Evolutionary conservation across 148 eudicot species (phyloP).

Genomic region (Chenopodium berlandieri): DNA sequence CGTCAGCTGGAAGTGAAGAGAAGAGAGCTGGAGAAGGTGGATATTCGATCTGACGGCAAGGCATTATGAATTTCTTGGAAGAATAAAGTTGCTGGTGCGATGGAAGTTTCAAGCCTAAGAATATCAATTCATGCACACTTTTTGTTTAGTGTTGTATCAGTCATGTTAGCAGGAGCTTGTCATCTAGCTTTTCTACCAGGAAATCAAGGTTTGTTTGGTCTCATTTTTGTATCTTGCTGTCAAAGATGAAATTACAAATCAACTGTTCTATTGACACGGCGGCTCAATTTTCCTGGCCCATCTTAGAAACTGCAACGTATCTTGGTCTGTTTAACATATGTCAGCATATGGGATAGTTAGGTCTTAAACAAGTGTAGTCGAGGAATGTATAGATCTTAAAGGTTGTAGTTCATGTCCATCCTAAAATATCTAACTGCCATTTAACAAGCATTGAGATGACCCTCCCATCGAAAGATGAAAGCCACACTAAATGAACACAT

Average conservation of each 20-base stretch:
- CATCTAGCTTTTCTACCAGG: not conserved
- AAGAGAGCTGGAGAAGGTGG: too few relatives aligned
- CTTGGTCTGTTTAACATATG: not conserved
- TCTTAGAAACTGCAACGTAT: not conserved
- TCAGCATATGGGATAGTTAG: not conserved
- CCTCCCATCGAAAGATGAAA: not conserved
- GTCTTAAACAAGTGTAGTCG: not conserved
- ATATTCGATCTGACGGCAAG: not conserved
- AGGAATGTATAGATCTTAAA: not conserved
- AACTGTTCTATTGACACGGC: not conserved
- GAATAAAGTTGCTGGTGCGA: not conserved
- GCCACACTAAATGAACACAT: not conserved
- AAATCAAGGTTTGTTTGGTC: not conserved
- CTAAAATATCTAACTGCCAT: not conserved
- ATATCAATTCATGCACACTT: not conserved
- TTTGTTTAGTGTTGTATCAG: not conserved
- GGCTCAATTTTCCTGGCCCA: not conserved
- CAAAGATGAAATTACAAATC: not conserved
- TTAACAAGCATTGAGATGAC: not conserved
- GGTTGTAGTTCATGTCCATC: not conserved
- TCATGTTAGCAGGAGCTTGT: not conserved
- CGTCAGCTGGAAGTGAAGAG: too few relatives aligned
- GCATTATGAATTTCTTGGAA: not conserved
- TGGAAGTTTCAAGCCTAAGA: not conserved
- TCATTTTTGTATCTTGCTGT: not conserved